A percentile compares a stretch with the other conserved stretches of the same genome.
Evolutionary conservation across 2,329 filamentous ascomycete genomes (phyloP).

Genomic region (Phaeosphaeria sp.): DNA sequence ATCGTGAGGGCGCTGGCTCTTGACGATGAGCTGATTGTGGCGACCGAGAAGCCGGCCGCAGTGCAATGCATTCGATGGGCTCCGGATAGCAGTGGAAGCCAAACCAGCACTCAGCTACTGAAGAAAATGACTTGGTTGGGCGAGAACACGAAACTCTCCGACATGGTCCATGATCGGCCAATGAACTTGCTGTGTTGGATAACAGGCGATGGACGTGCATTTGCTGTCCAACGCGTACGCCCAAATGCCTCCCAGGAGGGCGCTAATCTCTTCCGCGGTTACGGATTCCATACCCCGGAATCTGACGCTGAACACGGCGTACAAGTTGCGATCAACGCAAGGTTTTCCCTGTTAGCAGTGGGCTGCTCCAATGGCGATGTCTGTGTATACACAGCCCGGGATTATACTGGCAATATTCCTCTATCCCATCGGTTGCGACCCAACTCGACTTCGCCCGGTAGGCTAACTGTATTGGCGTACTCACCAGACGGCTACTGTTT

Average conservation of each 20-base stretch:
- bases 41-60: constrained; percentile 89
- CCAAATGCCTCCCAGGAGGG: constrained; percentile 46
- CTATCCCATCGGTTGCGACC: constrained; percentile 79
- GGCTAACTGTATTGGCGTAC: constrained; percentile 77
- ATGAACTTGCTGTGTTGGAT: constrained; percentile 98
- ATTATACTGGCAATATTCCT: constrained; percentile 92
- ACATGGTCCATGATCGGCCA: constrained; percentile 92
- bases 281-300: constrained; percentile 84
- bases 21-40: constrained; percentile 90
- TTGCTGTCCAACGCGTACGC: constrained; percentile 79
- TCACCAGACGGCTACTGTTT: constrained; percentile 96
- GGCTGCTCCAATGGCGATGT: constrained; percentile 81
- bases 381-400: constrained; percentile 87
- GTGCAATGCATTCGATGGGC: constrained; percentile 97
- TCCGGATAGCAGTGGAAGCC: constrained; percentile 78
- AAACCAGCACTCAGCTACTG: constrained; percentile 89
- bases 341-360: constrained; percentile 91
- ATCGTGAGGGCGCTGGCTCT: constrained; percentile 87
- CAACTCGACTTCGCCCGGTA: constrained; percentile 74
- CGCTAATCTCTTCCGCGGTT: constrained; percentile 76
- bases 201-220: constrained; percentile 83
- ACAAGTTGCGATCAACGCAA: constrained; percentile 85
- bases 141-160: constrained; percentile 75
- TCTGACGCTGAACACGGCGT: constrained; percentile 66
- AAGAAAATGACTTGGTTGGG: constrained; percentile 86